Percentiles rank a stretch among this genome's conserved stretches.
phyloP scores from a whole-genome alignment of 148 eudicot genomes.

The Rhododendron simsii region DNA sequence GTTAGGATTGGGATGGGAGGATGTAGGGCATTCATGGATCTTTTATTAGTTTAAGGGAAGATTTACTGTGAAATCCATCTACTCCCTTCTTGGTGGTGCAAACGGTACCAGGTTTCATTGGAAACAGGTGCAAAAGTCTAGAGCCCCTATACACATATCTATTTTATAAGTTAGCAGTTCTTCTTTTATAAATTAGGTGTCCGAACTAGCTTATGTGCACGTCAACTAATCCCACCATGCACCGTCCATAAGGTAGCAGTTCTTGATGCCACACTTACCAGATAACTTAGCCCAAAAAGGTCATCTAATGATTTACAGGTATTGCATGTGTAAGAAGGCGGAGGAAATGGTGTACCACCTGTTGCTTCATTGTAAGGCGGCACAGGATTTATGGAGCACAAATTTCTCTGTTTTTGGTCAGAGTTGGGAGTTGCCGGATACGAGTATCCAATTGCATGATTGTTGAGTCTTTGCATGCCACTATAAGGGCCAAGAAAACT shows the following conservation, averaged over 20 bases:
- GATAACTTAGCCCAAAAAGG: neutral
- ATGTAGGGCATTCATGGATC: neutral
- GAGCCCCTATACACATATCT: neutral
- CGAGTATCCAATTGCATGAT: neutral
- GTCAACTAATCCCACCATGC: neutral
- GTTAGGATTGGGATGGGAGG: neutral
- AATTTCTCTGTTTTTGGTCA: neutral
- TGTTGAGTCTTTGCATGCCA: neutral
- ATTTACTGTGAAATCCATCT: neutral
- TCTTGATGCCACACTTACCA: neutral
- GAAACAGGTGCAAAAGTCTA: neutral
- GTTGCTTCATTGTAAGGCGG: neutral
- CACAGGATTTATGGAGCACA: neutral
- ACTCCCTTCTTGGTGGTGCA: neutral
- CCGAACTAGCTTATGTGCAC: neutral
- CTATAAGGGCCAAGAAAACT: neutral
- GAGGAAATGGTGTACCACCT: neutral
- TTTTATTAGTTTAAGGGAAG: neutral
- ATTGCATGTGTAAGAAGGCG: neutral
- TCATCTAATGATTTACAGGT: neutral
- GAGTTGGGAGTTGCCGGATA: neutral
- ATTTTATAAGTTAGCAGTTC: neutral
- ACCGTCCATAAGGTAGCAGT: neutral
- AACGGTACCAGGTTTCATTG: neutral
- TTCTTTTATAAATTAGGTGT: neutral